These are phyloP conservation scores for Leishmania gerbilli DNA, from an alignment of 208 protist genomes.

Conservation along the genomic window DNA sequence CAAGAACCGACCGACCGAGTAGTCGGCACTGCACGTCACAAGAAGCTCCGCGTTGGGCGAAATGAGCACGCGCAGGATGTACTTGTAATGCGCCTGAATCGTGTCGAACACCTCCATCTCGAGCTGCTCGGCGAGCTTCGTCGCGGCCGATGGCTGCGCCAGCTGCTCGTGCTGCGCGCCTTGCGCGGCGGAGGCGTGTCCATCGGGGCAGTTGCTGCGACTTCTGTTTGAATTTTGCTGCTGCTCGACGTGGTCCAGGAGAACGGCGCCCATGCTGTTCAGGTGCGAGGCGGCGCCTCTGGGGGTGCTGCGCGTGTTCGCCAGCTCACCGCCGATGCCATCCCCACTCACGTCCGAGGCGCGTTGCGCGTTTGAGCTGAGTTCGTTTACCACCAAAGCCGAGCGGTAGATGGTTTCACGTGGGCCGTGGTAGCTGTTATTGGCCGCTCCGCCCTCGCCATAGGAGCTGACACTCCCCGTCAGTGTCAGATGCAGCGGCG, in stretches of 20 bases:
- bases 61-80: constrained; percentile 86
- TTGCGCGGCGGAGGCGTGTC: background rate
- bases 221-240: constrained; percentile 20
- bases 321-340: constrained; percentile 9
- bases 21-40: constrained; percentile 84
- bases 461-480: constrained; percentile 10
- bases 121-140: constrained; percentile 40
- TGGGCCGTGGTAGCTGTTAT: constrained; percentile 24
- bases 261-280: constrained; percentile 44
- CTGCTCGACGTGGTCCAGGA: constrained; percentile 46
- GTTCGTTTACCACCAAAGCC: constrained; percentile 58
- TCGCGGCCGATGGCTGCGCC: constrained; percentile 5
- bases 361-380: constrained; percentile 33
- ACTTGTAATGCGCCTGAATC: constrained; percentile 89
- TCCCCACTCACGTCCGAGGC: constrained; percentile 12
- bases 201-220: constrained; percentile 3
- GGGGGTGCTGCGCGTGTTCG: background rate
- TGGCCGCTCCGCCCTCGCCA: constrained; percentile 1
- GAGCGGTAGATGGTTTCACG: constrained; percentile 66
- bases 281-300: constrained; percentile 9
- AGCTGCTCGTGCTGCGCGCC: constrained; percentile 1
- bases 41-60: constrained; percentile 63
- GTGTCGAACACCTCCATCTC: constrained; percentile 76
- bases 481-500: constrained; percentile 24
- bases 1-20: constrained; percentile 76